phyloP scores from a whole-genome alignment of 2,329 filamentous ascomycete species.

The Penicillium sp. region DNA sequence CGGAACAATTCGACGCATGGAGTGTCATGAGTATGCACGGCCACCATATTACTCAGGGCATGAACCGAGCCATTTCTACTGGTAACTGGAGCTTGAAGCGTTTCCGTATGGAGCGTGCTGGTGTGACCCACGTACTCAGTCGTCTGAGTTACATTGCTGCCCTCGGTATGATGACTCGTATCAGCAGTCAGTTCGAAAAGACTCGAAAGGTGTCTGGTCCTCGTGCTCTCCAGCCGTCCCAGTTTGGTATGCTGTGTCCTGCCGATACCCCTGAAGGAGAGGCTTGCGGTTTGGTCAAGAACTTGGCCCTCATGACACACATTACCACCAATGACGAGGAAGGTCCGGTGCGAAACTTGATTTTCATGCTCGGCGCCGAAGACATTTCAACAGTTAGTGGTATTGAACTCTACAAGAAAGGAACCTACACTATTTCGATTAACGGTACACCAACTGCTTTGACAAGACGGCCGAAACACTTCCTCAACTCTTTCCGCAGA shows the following conservation, averaged over 20 bases:
- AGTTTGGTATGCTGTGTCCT: constrained; percentile 97
- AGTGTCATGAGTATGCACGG: constrained; percentile 82
- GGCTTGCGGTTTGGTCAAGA: constrained; percentile 96
- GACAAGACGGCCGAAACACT: constrained; percentile 81
- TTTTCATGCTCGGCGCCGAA: constrained; percentile 83
- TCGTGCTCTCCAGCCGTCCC: constrained; percentile 91
- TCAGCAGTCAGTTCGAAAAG: constrained; percentile 98
- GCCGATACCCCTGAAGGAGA: constrained; percentile 98
- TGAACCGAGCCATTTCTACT: constrained; percentile 94
- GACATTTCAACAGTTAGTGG: constrained; percentile 79
- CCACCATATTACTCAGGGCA: constrained; percentile 83
- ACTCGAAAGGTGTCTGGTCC: constrained; percentile 95
- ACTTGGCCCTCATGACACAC: constrained; percentile 97
- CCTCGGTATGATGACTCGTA: constrained; percentile 98
- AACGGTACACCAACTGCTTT: constrained; percentile 93
- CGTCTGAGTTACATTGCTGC: constrained; percentile 94
- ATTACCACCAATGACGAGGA: constrained; percentile 97
- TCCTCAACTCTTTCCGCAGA: constrained; percentile 80
- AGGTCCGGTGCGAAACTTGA: constrained; percentile 79
- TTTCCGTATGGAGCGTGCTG: constrained; percentile 97
- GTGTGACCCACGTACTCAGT: constrained; percentile 94
- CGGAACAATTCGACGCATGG: constrained; percentile 82
- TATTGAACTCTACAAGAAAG: constrained; percentile 80
- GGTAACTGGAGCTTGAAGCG: constrained; percentile 98
- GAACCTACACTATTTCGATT: constrained; percentile 86